A percentile compares a stretch with the other conserved stretches of the same genome.
These are phyloP conservation scores for Fagopyrum tataricum DNA, from an alignment of 148 eudicot genomes.

Conservation along the genomic window DNA sequence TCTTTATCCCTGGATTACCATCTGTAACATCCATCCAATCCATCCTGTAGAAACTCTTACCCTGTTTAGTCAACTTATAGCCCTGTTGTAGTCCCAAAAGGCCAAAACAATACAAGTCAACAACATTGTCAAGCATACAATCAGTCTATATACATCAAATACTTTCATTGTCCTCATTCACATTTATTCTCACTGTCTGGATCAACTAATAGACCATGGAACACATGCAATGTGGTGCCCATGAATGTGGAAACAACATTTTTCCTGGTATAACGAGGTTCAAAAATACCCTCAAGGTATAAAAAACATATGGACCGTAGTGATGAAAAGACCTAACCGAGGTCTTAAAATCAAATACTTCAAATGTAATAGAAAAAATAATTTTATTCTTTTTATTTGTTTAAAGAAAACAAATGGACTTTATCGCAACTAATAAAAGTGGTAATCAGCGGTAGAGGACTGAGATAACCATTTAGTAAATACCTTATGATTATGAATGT, in stretches of 20 bases:
- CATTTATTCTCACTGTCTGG: background rate
- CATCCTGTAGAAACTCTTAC: background rate
- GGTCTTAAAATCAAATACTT: background rate
- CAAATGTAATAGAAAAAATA: background rate
- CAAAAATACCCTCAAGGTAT: too few relatives aligned
- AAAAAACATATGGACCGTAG: background rate
- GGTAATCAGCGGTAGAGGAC: background rate
- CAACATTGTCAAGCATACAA: background rate
- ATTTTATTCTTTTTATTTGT: background rate
- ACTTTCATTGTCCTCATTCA: background rate
- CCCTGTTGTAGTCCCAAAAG: conserved; percentile 1
- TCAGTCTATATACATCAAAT: background rate
- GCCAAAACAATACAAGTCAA: background rate
- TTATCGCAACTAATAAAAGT: background rate
- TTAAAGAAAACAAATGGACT: background rate
- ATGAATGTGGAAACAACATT: background rate
- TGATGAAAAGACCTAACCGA: background rate
- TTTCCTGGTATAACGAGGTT: background rate
- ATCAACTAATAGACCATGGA: background rate
- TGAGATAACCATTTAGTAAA: background rate
- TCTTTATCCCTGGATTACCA: background rate
- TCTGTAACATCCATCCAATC: background rate
- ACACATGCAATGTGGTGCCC: too few relatives aligned
- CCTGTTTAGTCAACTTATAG: conserved; percentile 10
- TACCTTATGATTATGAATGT: conserved; percentile 56